Conservation (phyloP, 345 rosid genomes). For the Eucalyptus grandis region DNA sequence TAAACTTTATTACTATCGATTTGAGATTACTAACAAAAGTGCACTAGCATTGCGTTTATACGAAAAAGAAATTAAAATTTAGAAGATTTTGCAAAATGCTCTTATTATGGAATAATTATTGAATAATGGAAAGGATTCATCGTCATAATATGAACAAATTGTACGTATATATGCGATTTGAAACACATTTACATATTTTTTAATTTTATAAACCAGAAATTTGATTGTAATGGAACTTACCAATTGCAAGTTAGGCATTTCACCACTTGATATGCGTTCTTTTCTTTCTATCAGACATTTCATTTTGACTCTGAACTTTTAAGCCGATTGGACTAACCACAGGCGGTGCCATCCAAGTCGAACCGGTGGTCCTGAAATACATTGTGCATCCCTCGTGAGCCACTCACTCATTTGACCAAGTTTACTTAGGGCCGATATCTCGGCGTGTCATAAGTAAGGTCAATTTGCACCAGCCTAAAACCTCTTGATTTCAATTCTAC, state of each 20-base stretch:
- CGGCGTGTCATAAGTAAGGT: not conserved
- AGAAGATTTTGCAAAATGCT: no score
- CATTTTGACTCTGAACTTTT: not conserved
- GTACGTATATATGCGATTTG: no score
- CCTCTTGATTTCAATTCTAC: not conserved
- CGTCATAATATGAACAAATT: no score
- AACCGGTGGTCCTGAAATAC: not conserved
- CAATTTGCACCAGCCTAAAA: not conserved
- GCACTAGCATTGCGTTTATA: fast-evolving
- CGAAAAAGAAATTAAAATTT: fast-evolving
- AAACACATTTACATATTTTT: no score
- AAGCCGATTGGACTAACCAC: not conserved
- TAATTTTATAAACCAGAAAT: not conserved
- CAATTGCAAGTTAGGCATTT: not conserved
- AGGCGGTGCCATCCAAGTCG: not conserved
- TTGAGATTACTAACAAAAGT: not conserved
- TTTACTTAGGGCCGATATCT: not conserved
- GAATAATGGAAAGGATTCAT: not conserved
- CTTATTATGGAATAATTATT: no score
- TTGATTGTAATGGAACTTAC: not conserved
- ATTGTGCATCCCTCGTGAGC: not conserved
- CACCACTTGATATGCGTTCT: not conserved
- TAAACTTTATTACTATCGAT: no score
- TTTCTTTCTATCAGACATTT: not conserved
- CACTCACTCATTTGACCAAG: not conserved